Percentiles rank a stretch among this genome's conserved stretches.
phyloP scores from a whole-genome alignment of 495 filamentous ascomycete genomes.

The Elasticomyces elasticus region DNA sequence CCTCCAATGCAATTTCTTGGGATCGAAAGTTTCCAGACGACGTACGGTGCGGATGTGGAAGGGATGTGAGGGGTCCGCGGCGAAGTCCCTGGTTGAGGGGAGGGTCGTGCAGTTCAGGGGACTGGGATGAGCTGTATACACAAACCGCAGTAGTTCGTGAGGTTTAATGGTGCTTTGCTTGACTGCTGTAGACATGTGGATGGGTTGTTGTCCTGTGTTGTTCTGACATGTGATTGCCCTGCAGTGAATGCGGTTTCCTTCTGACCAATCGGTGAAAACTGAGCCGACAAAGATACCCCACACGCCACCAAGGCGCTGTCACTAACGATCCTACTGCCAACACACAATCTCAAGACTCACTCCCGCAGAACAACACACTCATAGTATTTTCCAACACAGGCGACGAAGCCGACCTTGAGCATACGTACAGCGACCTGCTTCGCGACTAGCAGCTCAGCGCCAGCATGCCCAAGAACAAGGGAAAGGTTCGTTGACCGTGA shows the following conservation, averaged over 20 bases:
- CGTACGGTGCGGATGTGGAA: slow-evolving; percentile 11
- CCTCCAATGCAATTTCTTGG: slow-evolving; percentile 27
- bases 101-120: slow-evolving; percentile 9
- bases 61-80: slow-evolving; percentile 10
- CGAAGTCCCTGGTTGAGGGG: background rate
- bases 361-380: background rate
- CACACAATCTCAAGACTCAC: background rate
- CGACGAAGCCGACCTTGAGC: slow-evolving; percentile 16
- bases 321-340: background rate
- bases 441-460: slow-evolving; percentile 8
- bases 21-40: slow-evolving; percentile 21
- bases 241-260: too few relatives aligned
- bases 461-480: slow-evolving; percentile 96
- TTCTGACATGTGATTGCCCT: too few relatives aligned
- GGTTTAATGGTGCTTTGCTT: background rate
- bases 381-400: slow-evolving; percentile 4
- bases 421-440: background rate
- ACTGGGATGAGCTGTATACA: background rate
- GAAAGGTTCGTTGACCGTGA: slow-evolving; percentile 57
- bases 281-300: too few relatives aligned
- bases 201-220: background rate
- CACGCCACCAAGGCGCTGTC: background rate
- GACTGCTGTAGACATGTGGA: background rate
- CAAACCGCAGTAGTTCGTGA: background rate
- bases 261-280: too few relatives aligned